Evolutionary conservation across 1,284 basidiomycete species (phyloP), one percentile per base, ranked within the genome.

Genomic region (Puccinia coronata): DNA sequence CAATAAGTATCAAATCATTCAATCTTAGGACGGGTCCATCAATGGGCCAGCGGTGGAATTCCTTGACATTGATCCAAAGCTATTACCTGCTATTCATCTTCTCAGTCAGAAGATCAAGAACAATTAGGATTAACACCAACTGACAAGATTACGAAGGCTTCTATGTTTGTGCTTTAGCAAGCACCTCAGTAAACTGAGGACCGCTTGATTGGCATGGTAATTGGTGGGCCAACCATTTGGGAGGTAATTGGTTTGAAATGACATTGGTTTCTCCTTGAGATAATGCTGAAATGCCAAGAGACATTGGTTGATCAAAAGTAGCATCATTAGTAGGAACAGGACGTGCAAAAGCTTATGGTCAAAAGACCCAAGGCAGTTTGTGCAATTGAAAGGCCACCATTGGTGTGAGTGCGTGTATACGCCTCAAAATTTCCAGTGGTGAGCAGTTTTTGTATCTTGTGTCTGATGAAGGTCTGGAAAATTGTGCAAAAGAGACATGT

Each of bases 41-140:
- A 6, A 63, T 63, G 18, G 59, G 28, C 6, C 25, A 11, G 25
- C 59, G 20, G 34, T 63, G 20, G 59, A 63, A 63, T 31, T 31
- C 59, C 25, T 63, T 63, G 59, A 63, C 11, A 12, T 63, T 63
- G 59, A 28, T 63, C 34, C 20, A 31, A 20, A 63, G 59, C 59
- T 53, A 20, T 4, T 20, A 5, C 11, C 5, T 8, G 51, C 23
- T 16, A 5, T 9, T 53, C 18, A 53, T 9, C 18, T 53, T 31
- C 11, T 34, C n/a, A 31, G 11, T 31, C 55, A 59, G 20, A 14
- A 31, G 23, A 59, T 59, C 25, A 25, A 39, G 5, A 20, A 20
- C 43, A 6, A 43, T 43, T 43, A 16, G 6, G 43, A 8, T 8
- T 6, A 6, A 53, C 12, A 16, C 34, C 11, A 6, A 63, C 59